A percentile compares a stretch with the other conserved stretches of the same genome.
Conservation (phyloP, 495 filamentous ascomycete species). For the Penicillium cosmopolitanum region DNA sequence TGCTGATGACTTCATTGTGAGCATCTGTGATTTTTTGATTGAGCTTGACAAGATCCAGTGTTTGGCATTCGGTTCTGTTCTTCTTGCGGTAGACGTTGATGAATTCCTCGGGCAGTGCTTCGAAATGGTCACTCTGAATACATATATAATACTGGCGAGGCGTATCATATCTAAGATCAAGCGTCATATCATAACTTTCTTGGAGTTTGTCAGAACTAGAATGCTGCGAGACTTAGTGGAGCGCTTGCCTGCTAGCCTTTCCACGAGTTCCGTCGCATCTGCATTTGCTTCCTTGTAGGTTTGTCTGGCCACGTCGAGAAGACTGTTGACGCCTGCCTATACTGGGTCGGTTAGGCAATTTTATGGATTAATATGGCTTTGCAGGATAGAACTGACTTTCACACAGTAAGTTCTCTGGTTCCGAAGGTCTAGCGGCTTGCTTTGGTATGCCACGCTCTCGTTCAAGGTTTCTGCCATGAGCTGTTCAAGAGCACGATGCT, state of each 20-base stretch:
- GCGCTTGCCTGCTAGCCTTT: slow-evolving; percentile 60
- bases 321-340: slow-evolving; percentile 80
- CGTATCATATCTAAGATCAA: slow-evolving; percentile 76
- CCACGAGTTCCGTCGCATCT: slow-evolving; percentile 72
- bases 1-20: slow-evolving; percentile 76
- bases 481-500: slow-evolving; percentile 59
- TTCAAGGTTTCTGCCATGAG: slow-evolving; percentile 77
- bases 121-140: slow-evolving; percentile 65
- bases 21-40: slow-evolving; percentile 77
- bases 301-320: slow-evolving; percentile 84
- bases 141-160: slow-evolving; percentile 80
- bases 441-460: slow-evolving; percentile 76
- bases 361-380: slow-evolving; percentile 10
- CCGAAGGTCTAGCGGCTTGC: slow-evolving; percentile 78
- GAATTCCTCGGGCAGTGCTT: slow-evolving; percentile 69
- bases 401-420: slow-evolving; percentile 95
- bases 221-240: neutral
- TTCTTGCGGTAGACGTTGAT: slow-evolving; percentile 77
- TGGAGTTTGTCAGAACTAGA: slow-evolving; percentile 26
- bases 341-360: neutral
- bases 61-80: slow-evolving; percentile 80
- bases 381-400: slow-evolving; percentile 54
- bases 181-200: slow-evolving; percentile 61
- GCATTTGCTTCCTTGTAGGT: slow-evolving; percentile 83
- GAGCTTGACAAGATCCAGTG: slow-evolving; percentile 76